phyloP scores from a whole-genome alignment of 768 basidiomycete species.

The Lactifluus subvellereus region DNA sequence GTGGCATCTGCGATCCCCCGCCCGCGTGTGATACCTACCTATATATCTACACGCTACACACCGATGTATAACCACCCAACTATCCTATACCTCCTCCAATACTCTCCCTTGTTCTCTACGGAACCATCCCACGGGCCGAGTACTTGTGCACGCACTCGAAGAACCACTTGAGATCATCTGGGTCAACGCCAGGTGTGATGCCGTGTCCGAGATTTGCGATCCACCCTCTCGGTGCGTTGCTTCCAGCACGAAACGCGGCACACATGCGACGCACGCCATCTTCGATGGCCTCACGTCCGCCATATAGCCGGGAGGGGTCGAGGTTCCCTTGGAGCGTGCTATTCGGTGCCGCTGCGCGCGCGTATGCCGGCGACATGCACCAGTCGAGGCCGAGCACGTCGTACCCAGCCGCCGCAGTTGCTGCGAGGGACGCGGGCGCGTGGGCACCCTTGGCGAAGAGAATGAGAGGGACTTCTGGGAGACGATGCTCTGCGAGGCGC shows the following conservation, averaged over 20 bases:
- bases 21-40: constrained; percentile 17
- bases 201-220: constrained; percentile 97
- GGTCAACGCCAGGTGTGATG: constrained; percentile 92
- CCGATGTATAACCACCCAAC: constrained; percentile 22
- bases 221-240: constrained; percentile 62
- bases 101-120: constrained; percentile 1
- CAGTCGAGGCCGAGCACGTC: constrained; percentile 91
- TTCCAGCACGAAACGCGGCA: constrained; percentile 56
- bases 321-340: constrained; percentile 88
- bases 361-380: constrained; percentile 74
- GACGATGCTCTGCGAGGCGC: constrained; percentile 45
- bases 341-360: constrained; percentile 53
- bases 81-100: constrained; percentile 24
- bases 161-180: constrained; percentile 89
- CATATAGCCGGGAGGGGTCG: constrained; percentile 84
- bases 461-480: constrained; percentile 71
- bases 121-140: constrained; percentile 36
- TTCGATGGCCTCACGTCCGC: constrained; percentile 83
- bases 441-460: constrained; percentile 96
- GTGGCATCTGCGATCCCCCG: constrained; percentile 21
- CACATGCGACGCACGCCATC: constrained; percentile 77
- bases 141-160: constrained; percentile 86
- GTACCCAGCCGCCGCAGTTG: constrained; percentile 61
- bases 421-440: constrained; percentile 49
- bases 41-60: constrained; percentile 21